Percentiles rank a stretch among this genome's conserved stretches.
Evolutionary conservation across 257 asterid species (phyloP).

Genomic region (Solanum virginianum): DNA sequence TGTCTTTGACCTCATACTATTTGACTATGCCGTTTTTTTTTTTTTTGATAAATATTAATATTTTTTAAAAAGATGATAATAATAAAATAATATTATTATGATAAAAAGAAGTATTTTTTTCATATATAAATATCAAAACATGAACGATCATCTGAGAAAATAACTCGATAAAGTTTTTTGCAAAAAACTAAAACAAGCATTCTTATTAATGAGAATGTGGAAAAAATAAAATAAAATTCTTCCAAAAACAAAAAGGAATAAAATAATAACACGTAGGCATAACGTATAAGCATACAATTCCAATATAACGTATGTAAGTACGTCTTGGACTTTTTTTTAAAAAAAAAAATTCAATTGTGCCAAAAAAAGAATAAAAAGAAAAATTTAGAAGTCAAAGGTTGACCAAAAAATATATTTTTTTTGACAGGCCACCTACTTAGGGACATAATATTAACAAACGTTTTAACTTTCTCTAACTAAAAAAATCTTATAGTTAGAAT

Average conservation of each 20-base stretch:
- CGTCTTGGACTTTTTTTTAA: background rate
- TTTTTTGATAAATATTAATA: too few relatives aligned
- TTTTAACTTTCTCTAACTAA: slow-evolving; percentile 2
- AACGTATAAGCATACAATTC: background rate
- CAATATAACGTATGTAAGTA: background rate
- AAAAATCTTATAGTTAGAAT: background rate
- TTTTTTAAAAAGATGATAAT: too few relatives aligned
- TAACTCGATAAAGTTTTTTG: background rate
- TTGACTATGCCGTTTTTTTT: too few relatives aligned
- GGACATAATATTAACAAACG: background rate
- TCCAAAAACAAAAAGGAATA: background rate
- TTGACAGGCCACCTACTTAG: slow-evolving; percentile 5
- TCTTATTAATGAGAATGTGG: background rate
- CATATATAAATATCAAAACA: too few relatives aligned
- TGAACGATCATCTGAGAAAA: background rate
- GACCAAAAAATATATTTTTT: background rate
- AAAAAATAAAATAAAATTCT: background rate
- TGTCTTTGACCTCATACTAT: too few relatives aligned
- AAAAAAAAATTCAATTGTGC: background rate
- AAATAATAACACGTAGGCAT: background rate
- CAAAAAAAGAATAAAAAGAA: background rate
- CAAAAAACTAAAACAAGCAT: too few relatives aligned
- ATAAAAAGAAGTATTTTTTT: too few relatives aligned
- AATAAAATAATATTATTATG: too few relatives aligned
- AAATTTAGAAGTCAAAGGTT: background rate